Base-by-base conservation (phyloP, 108 stramenopile genomes). In the Cylindrotheca closterium region DNA sequence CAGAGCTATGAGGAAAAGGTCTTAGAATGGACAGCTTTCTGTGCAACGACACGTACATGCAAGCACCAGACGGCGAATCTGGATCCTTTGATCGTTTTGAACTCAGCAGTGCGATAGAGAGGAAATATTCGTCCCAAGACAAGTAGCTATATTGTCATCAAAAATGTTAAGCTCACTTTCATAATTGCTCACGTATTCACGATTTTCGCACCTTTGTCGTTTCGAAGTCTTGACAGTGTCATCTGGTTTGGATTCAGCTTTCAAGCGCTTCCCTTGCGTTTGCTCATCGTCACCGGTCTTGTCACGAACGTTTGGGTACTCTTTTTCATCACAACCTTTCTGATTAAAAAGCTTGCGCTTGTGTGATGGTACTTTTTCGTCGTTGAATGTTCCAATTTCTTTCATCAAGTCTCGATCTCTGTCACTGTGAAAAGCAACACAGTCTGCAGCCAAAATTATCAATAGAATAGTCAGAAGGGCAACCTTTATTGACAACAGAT, bases 91-190 rank as follows among this genome's bases (percentile, higher is more conserved):
- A 97, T 26, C 98, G 81, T 66, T 81, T 83, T 12, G 94, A 79
- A 46, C 83, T 84, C 28, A 99, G 69, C 32, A 85, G 76, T n/a
- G 98, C 95, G 17, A 97, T 79, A 3, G 86, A 79, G 71, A 96
- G 87, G 74, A 99, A 99, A 79, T 99, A 99, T 51, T 97, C 96
- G 52, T 97, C 96, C 98, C 98, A 99, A n/a, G 85, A 73, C 28
- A 99, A 74, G 68, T 90, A 90, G 37, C 19, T 67, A 42, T 10
- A 42, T 42, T 42, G 7, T 42, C 37, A 42, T 42, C 37, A 42
- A 42, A 42, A 15, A 42, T 7, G 7, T 15, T 15, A 42, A 42
- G 7, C 10, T 42, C 37, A 15, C 15, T 15, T 42, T 15, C 37
- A 42, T 7, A 15, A 42, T 42, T 10, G 37, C 10, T 10, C 10